Percentiles rank a stretch among this genome's conserved stretches.
phyloP scores from a whole-genome alignment of 257 asterid species.

The Gentiana dahurica region DNA sequence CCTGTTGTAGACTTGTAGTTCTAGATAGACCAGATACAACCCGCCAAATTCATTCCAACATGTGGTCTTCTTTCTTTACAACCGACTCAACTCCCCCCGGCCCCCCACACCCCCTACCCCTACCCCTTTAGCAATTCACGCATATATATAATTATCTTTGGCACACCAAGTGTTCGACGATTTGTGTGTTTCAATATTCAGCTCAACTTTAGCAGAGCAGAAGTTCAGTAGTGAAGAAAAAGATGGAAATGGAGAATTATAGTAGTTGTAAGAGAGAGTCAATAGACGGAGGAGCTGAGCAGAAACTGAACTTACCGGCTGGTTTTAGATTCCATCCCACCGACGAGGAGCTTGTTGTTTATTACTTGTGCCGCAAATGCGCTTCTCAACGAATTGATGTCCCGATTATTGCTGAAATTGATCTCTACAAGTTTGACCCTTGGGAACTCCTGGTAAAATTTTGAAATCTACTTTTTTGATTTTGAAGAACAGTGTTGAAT shows the following conservation, averaged over 20 bases:
- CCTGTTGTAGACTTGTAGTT: too few species aligned
- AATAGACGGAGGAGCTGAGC: conserved; percentile 1
- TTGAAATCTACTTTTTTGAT: neutral
- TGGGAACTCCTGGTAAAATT: conserved; percentile 55
- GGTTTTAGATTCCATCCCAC: conserved; percentile 39
- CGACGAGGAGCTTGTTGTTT: conserved; percentile 29
- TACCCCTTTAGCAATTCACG: too few species aligned
- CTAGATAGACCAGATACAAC: too few species aligned
- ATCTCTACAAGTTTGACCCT: conserved; percentile 70
- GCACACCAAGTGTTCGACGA: too few species aligned
- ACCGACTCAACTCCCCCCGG: too few species aligned
- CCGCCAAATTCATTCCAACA: too few species aligned
- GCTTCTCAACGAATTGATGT: conserved; percentile 31
- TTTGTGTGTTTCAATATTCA: too few species aligned
- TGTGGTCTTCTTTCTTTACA: too few species aligned
- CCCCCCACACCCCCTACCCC: too few species aligned
- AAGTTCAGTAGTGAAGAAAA: too few species aligned
- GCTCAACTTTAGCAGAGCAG: too few species aligned
- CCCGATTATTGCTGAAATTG: conserved; percentile 58
- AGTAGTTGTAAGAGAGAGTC: conserved; percentile 2
- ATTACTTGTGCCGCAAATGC: conserved; percentile 36
- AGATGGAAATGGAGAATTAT: neutral
- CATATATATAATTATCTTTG: too few species aligned
- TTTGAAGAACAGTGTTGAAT: neutral
- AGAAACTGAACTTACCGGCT: conserved; percentile 21